phyloP scores from a whole-genome alignment of 2,329 filamentous ascomycete genomes.

The Colletotrichum cereale region DNA sequence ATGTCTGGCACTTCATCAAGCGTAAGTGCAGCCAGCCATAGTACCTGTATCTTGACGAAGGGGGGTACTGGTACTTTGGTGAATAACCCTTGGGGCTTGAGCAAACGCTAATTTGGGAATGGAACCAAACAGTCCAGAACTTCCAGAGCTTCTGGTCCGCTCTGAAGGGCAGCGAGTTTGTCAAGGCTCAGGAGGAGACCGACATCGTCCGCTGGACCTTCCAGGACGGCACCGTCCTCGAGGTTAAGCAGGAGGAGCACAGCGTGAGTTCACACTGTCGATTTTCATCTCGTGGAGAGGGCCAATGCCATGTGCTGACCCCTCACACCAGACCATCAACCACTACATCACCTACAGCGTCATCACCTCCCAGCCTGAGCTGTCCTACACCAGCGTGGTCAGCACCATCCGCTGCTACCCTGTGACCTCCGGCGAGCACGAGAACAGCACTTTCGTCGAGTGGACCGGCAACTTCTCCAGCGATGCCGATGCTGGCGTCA shows the following conservation, averaged over 20 bases:
- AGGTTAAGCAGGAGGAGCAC: slow-evolving; percentile 83
- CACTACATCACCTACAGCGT: slow-evolving; percentile 82
- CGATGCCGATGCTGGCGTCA: slow-evolving; percentile 78
- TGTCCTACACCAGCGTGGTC: slow-evolving; percentile 75
- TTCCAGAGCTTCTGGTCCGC: slow-evolving; percentile 77
- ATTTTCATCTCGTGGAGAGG: neutral
- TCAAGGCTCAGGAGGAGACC: slow-evolving; percentile 74
- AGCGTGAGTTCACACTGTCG: slow-evolving; percentile 61
- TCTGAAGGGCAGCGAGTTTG: slow-evolving; percentile 71
- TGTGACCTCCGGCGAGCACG: slow-evolving; percentile 74
- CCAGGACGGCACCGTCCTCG: slow-evolving; percentile 75
- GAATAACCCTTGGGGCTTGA: neutral
- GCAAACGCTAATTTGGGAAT: neutral
- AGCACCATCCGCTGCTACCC: slow-evolving; percentile 75
- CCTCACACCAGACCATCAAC: slow-evolving; percentile 68
- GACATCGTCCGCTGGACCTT: slow-evolving; percentile 79
- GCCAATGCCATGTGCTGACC: neutral
- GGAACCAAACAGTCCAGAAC: slow-evolving; percentile 61
- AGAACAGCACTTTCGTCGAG: slow-evolving; percentile 75
- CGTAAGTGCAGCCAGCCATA: slow-evolving; percentile 44
- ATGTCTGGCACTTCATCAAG: slow-evolving; percentile 82
- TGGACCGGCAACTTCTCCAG: slow-evolving; percentile 79
- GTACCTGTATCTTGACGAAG: neutral
- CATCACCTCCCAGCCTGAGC: slow-evolving; percentile 74
- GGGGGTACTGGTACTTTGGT: neutral